Evolutionary conservation across 1,284 basidiomycete genomes (phyloP).

Genomic region (Rhodofomes roseus): DNA sequence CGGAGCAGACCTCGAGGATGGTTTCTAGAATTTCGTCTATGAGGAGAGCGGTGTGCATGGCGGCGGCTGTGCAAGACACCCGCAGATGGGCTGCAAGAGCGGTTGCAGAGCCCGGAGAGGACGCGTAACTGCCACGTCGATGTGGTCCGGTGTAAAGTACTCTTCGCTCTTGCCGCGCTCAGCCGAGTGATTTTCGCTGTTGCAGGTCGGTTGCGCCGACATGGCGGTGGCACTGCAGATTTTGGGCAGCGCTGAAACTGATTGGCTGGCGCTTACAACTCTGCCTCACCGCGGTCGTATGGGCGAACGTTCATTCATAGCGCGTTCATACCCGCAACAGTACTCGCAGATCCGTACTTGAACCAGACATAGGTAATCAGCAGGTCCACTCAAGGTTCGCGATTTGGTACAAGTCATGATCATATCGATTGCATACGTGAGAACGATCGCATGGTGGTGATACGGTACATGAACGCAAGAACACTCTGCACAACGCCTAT

Average conservation of each 20-base stretch:
- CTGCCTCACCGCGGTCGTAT: not conserved
- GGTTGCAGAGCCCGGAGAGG: not conserved
- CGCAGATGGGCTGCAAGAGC: no score
- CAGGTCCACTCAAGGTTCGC: no score
- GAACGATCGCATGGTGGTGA: not conserved
- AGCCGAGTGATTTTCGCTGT: not conserved
- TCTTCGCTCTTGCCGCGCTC: not conserved
- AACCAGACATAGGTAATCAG: no score
- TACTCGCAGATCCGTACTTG: no score
- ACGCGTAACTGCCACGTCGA: not conserved
- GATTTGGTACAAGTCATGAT: not conserved
- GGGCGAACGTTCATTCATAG: not conserved
- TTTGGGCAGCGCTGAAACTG: not conserved
- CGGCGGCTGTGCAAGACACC: not conserved
- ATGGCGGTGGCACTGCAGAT: not conserved
- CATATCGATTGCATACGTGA: conserved; percentile 1
- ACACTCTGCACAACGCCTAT: not conserved
- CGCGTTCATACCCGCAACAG: no score
- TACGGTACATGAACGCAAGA: conserved; percentile 1
- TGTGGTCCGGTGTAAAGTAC: not conserved
- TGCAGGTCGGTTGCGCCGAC: not conserved
- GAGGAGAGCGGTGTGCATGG: conserved; percentile 47
- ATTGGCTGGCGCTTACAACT: not conserved
- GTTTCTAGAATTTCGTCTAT: conserved; percentile 49
- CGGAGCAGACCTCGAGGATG: conserved; percentile 36